Percentiles rank a stretch among this genome's conserved stretches.
These are phyloP conservation scores for Pythium dissimile DNA, from an alignment of 352 stramenopile species.

Conservation along the genomic window DNA sequence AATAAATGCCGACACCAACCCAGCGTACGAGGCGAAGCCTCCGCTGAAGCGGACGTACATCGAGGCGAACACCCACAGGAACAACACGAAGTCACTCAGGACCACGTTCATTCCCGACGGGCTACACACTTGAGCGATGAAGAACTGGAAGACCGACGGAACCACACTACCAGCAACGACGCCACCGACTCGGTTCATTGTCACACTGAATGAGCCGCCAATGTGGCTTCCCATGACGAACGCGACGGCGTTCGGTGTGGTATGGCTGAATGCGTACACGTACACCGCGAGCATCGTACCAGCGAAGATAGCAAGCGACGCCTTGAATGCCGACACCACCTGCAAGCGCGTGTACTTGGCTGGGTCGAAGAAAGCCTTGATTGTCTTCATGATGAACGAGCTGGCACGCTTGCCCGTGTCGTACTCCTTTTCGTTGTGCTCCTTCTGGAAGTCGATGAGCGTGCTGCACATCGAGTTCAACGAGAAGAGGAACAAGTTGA, in stretches of 20 bases:
- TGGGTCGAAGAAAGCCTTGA: conserved; percentile 44
- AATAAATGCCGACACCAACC: conserved; percentile 73
- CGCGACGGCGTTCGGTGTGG: conserved; percentile 50
- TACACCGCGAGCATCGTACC: conserved; percentile 70
- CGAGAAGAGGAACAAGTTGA: conserved; percentile 83
- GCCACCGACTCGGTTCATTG: conserved; percentile 77
- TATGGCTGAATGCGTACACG: conserved; percentile 69
- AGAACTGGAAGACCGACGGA: conserved; percentile 82
- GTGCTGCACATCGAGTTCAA: conserved; percentile 83
- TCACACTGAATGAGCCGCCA: conserved; percentile 74
- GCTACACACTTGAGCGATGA: conserved; percentile 67
- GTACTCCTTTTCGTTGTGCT: conserved; percentile 62
- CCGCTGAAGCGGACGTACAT: conserved; percentile 75
- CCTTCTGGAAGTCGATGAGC: conserved; percentile 63
- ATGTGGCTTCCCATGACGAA: conserved; percentile 83
- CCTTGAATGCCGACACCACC: conserved; percentile 48
- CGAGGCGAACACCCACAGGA: conserved; percentile 68
- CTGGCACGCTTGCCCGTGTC: conserved; percentile 34
- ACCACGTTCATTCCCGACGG: conserved; percentile 35
- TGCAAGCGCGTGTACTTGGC: conserved; percentile 43
- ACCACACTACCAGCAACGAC: conserved; percentile 82
- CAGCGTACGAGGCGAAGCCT: conserved; percentile 67
- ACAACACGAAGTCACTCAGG: conserved; percentile 52
- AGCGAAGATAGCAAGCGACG: conserved; percentile 53
- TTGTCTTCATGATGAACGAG: conserved; percentile 46